Conservation (phyloP, 1,284 basidiomycete species). For the Singerocomus rubriflavus region DNA sequence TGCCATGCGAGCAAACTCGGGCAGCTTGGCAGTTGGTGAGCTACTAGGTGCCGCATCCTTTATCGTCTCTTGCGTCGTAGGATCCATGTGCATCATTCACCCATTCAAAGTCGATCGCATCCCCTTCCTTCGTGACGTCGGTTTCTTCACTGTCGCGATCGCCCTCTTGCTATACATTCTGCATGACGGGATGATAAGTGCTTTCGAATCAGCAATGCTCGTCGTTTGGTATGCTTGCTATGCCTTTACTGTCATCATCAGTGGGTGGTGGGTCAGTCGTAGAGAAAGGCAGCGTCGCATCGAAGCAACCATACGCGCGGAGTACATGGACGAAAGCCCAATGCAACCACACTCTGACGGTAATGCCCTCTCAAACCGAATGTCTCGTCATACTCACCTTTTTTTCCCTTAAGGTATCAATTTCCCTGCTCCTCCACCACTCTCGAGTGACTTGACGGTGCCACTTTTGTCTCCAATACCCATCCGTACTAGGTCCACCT, state of each 20-base stretch:
- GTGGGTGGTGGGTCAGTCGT: slow-evolving; percentile 73
- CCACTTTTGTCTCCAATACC: slow-evolving; percentile 23
- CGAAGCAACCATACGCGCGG: slow-evolving; percentile 56
- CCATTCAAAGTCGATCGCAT: slow-evolving; percentile 82
- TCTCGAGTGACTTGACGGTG: slow-evolving; percentile 13
- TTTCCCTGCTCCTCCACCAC: background rate
- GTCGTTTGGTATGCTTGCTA: slow-evolving; percentile 79
- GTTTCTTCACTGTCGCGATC: slow-evolving; percentile 88
- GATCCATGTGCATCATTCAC: slow-evolving; percentile 93
- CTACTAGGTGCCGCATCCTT: slow-evolving; percentile 94
- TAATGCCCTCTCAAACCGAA: slow-evolving; percentile 37
- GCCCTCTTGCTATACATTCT: slow-evolving; percentile 72
- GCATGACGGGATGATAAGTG: slow-evolving; percentile 71
- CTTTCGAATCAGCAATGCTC: slow-evolving; percentile 75
- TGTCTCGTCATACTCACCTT: slow-evolving; percentile 10
- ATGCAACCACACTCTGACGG: slow-evolving; percentile 58
- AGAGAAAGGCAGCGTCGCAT: slow-evolving; percentile 43
- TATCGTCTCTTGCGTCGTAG: slow-evolving; percentile 93
- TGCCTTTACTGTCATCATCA: slow-evolving; percentile 72
- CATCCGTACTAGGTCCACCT: slow-evolving; percentile 37
- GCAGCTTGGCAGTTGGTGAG: slow-evolving; percentile 91
- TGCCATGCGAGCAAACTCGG: slow-evolving; percentile 84
- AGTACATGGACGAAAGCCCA: slow-evolving; percentile 54
- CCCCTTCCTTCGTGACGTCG: slow-evolving; percentile 89
- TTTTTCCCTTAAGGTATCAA: slow-evolving; percentile 19